Evolutionary conservation across 2,329 filamentous ascomycete species (phyloP).

Genomic region (Colletotrichum euphorbiae): DNA sequence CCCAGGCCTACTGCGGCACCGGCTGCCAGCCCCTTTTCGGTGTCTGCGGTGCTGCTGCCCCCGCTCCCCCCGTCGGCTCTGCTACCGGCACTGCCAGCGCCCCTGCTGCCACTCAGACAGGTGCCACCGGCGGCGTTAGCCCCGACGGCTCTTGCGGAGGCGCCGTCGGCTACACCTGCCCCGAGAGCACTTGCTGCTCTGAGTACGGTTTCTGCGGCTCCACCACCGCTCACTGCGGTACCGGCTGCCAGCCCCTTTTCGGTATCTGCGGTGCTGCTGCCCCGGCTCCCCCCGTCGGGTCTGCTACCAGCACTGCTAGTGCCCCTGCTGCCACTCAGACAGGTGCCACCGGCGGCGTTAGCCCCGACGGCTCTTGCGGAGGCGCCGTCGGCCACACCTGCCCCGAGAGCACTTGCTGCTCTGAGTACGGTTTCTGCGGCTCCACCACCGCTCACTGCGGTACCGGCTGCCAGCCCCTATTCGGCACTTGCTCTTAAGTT

Average conservation of each 20-base stretch:
- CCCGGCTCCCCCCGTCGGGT: constrained; percentile 20
- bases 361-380: constrained; percentile 33
- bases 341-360: constrained; percentile 27
- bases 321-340: constrained; percentile 23
- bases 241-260: constrained; percentile 37
- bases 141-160: constrained; percentile 36
- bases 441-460: constrained; percentile 41
- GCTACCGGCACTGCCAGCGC: constrained; percentile 16
- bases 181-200: constrained; percentile 39
- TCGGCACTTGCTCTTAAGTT: constrained; percentile 32
- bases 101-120: constrained; percentile 21
- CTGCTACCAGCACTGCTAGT: constrained; percentile 7
- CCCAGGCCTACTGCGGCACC: constrained; percentile 39
- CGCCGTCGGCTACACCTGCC: constrained; percentile 30
- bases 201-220: constrained; percentile 41
- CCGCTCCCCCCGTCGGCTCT: constrained; percentile 20
- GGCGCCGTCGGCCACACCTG: constrained; percentile 32
- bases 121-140: constrained; percentile 29
- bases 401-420: constrained; percentile 39
- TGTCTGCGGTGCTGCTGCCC: constrained; percentile 35
- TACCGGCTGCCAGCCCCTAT: constrained; percentile 35
- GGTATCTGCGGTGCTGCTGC: constrained; percentile 32
- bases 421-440: constrained; percentile 41
- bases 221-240: constrained; percentile 40
- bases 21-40: constrained; percentile 41